A percentile compares a stretch with the other conserved stretches of the same genome.
phyloP scores from a whole-genome alignment of 2,329 filamentous ascomycete species.

The Ciborinia camelliae region DNA sequence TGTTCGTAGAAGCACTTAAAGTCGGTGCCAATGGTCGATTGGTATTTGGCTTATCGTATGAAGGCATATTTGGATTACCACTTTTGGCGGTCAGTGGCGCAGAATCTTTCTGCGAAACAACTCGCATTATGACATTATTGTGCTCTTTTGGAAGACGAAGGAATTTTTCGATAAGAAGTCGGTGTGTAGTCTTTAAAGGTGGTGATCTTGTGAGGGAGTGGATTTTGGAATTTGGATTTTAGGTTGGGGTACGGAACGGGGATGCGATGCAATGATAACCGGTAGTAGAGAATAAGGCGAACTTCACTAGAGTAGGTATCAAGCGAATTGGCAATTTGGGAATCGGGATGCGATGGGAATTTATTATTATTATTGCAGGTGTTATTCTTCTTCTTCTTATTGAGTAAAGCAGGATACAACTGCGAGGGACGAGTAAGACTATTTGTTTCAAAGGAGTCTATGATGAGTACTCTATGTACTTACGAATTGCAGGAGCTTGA shows the following conservation, averaged over 20 bases:
- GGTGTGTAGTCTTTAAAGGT: conserved; percentile 14
- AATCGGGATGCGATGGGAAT: not conserved
- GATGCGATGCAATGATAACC: not conserved
- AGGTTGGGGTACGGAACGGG: not conserved
- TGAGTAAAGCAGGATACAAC: too few relatives aligned
- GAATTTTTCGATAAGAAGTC: conserved; percentile 17
- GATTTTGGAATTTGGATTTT: not conserved
- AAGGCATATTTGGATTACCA: conserved; percentile 41
- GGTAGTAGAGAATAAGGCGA: not conserved
- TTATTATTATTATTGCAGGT: too few relatives aligned
- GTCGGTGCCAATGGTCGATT: conserved; percentile 62
- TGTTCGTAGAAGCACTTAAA: conserved; percentile 60
- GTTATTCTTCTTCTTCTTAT: too few relatives aligned
- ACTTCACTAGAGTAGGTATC: not conserved
- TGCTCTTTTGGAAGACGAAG: conserved; percentile 27
- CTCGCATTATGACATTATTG: conserved; percentile 47
- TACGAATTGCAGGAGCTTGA: conserved; percentile 4
- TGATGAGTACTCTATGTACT: not conserved
- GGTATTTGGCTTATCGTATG: conserved; percentile 48
- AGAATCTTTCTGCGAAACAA: conserved; percentile 35
- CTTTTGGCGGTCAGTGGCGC: conserved; percentile 29
- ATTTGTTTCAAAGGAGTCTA: too few relatives aligned
- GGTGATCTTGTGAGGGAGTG: not conserved
- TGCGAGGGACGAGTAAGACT: too few relatives aligned
- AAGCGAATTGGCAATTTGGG: not conserved